These are phyloP conservation scores for Fusarium cyanostomum DNA, from an alignment of 2,329 filamentous ascomycete species.

Conservation along the genomic window DNA sequence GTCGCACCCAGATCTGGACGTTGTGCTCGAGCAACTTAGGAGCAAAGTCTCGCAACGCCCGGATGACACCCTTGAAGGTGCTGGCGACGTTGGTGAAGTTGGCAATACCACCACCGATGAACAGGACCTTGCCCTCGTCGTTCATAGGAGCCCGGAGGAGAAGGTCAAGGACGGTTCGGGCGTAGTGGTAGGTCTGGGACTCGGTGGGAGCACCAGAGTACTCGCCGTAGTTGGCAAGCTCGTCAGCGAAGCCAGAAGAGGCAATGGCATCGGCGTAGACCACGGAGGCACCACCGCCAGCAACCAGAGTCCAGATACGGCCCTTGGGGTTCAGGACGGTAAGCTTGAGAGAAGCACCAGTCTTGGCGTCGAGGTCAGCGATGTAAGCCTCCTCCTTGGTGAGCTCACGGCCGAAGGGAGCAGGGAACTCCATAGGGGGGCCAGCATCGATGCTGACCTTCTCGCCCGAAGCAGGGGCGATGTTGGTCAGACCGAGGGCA, in stretches of 20 bases:
- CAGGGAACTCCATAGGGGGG: conserved; percentile 98
- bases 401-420: conserved; percentile 97
- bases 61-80: conserved; percentile 99
- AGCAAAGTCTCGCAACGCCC: conserved; percentile 90
- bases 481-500: conserved; percentile 82
- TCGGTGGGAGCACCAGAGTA: conserved; percentile 99
- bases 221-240: conserved; percentile 99
- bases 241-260: conserved; percentile 91
- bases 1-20: conserved; percentile 94
- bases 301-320: conserved; percentile 97
- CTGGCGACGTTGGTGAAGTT: conserved; percentile 99
- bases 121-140: conserved; percentile 96
- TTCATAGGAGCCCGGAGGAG: conserved; percentile 90
- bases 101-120: conserved; percentile 99
- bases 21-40: conserved; percentile 93
- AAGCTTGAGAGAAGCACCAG: conserved; percentile 97
- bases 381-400: conserved; percentile 99
- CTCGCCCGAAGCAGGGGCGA: conserved; percentile 68
- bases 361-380: conserved; percentile 98
- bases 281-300: conserved; percentile 98
- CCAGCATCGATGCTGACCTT: conserved; percentile 96
- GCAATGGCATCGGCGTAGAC: conserved; percentile 99
- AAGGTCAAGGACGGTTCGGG: conserved; percentile 93
- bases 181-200: conserved; percentile 99
- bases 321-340: conserved; percentile 93